Percentiles rank a stretch among this genome's conserved stretches.
phyloP scores from a whole-genome alignment of 257 asterid species.

The Asclepias syriaca region DNA sequence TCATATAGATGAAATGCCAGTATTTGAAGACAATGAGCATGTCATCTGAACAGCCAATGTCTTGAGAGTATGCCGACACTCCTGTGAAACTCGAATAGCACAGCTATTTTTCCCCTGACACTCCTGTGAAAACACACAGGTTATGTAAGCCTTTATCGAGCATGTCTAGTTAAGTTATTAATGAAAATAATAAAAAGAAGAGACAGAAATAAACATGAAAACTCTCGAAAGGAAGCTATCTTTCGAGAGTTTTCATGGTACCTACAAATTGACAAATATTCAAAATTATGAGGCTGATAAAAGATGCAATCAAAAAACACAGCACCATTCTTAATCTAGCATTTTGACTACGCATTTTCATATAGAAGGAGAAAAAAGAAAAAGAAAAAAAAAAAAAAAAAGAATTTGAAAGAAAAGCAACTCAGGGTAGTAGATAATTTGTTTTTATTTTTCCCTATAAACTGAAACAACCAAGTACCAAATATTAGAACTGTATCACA shows the following conservation, averaged over 20 bases:
- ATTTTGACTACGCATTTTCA: neutral
- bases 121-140: conserved; percentile 38
- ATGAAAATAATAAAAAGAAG: neutral
- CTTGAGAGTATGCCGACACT: conserved; percentile 66
- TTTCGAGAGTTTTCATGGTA: conserved; percentile 53
- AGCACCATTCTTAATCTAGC: neutral
- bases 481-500: too few relatives aligned
- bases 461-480: too few relatives aligned
- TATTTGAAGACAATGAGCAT: conserved; percentile 43
- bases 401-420: neutral
- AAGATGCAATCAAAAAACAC: neutral
- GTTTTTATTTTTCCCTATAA: too few relatives aligned
- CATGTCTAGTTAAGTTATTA: neutral
- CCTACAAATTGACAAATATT: conserved; percentile 36
- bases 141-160: neutral
- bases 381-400: too few relatives aligned
- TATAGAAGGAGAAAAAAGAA: too few relatives aligned
- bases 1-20: neutral
- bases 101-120: conserved; percentile 65
- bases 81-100: conserved; percentile 48
- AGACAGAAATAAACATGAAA: neutral
- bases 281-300: neutral
- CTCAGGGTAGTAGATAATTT: neutral
- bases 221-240: neutral
- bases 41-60: conserved; percentile 59